Conservation (phyloP, 2,329 filamentous ascomycete genomes). For the Botrytis medusae region DNA sequence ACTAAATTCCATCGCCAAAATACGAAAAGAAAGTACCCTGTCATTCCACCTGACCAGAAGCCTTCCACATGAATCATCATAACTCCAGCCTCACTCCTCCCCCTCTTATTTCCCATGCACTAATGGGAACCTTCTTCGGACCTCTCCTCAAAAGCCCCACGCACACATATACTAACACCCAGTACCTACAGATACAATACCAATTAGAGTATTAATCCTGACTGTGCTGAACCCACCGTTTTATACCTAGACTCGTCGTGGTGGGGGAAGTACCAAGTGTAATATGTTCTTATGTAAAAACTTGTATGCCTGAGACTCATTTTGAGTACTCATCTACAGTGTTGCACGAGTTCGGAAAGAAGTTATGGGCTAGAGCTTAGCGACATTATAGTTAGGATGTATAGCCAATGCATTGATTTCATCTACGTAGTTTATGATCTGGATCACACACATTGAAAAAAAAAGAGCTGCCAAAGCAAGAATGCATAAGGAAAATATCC, state of each 20-base stretch:
- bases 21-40: no score
- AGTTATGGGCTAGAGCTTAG: background rate
- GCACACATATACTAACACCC: background rate
- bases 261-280: background rate
- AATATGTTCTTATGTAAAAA: background rate
- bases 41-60: no score
- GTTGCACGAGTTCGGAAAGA: background rate
- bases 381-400: conserved; percentile 44
- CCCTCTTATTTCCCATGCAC: no score
- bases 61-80: no score
- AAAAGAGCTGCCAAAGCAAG: background rate
- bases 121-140: no score
- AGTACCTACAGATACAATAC: background rate
- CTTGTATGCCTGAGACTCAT: background rate
- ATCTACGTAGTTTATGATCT: background rate
- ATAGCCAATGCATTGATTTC: background rate
- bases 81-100: no score
- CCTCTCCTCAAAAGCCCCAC: no score
- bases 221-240: background rate
- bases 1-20: background rate
- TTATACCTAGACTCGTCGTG: background rate
- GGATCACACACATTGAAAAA: background rate
- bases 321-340: background rate
- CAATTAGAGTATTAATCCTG: background rate
- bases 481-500: background rate